Conservation (phyloP, 305 asterid species). For the Fraxinus platypoda region DNA sequence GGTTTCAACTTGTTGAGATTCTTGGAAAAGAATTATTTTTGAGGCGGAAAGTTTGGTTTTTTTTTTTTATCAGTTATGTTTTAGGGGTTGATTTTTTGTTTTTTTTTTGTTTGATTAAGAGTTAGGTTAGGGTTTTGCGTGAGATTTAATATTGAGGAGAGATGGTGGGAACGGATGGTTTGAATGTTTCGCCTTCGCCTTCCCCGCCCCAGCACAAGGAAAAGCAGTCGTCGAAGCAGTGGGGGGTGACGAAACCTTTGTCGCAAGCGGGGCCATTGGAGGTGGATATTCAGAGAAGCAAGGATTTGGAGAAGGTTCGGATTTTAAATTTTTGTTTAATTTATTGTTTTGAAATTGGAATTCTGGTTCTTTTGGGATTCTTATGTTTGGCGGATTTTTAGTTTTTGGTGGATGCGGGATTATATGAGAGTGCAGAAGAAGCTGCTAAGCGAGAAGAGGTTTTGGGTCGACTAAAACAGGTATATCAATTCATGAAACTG, state of each 20-base stretch:
- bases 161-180: slow-evolving; percentile 49
- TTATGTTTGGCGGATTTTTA: slow-evolving; percentile 22
- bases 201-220: slow-evolving; percentile 32
- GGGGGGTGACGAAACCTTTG: slow-evolving; percentile 74
- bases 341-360: not conserved
- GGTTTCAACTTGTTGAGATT: not conserved
- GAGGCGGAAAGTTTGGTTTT: not conserved
- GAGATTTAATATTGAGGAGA: not conserved
- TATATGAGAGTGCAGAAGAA: slow-evolving; percentile 75
- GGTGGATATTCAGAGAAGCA: slow-evolving; percentile 57
- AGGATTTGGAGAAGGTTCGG: slow-evolving; percentile 75
- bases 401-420: slow-evolving; percentile 71
- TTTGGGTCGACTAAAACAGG: slow-evolving; percentile 68
- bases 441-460: slow-evolving; percentile 70
- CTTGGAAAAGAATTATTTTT: not conserved
- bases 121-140: not conserved
- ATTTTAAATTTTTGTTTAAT: not conserved
- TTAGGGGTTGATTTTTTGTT: not conserved
- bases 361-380: slow-evolving; percentile 14
- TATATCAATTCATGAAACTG: slow-evolving; percentile 12
- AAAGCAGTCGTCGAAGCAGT: slow-evolving; percentile 50
- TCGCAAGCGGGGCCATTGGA: slow-evolving; percentile 77
- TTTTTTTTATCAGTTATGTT: not conserved
- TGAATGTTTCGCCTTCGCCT: slow-evolving; percentile 33
- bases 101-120: slow-evolving; percentile 19